Evolutionary conservation across 108 stramenopile species (phyloP).

Genomic region (Skeletonema grethae): DNA sequence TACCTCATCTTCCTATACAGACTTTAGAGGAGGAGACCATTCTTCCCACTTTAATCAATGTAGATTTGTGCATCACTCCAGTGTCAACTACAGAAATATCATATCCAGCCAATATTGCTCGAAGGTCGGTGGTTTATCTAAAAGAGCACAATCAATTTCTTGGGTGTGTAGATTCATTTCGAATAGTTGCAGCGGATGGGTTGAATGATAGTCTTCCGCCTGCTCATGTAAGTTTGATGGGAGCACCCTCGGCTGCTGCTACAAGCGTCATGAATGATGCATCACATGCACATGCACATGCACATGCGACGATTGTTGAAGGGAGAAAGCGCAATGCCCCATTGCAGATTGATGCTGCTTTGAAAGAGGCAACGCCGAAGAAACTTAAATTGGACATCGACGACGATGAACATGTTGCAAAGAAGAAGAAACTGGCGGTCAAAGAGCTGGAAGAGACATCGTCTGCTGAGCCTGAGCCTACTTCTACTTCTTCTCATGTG

Average conservation of each 20-base stretch:
- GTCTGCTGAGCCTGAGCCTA: too few relatives aligned
- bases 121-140: neutral
- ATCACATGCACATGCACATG: too few relatives aligned
- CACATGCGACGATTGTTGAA: neutral
- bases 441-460: neutral
- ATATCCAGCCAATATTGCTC: neutral
- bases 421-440: neutral
- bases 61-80: neutral
- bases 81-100: neutral
- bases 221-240: neutral
- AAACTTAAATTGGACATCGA: too few relatives aligned
- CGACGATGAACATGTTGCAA: too few relatives aligned
- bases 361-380: too few relatives aligned
- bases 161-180: neutral
- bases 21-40: too few relatives aligned
- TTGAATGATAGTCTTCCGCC: neutral
- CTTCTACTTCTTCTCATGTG: too few relatives aligned
- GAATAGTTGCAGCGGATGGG: neutral
- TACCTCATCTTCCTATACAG: neutral
- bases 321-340: neutral
- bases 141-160: neutral
- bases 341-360: too few relatives aligned
- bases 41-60: neutral
- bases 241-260: neutral
- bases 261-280: neutral